These are phyloP conservation scores for Conringia planisiliqua DNA, from an alignment of 345 rosid genomes.

Conservation along the genomic window DNA sequence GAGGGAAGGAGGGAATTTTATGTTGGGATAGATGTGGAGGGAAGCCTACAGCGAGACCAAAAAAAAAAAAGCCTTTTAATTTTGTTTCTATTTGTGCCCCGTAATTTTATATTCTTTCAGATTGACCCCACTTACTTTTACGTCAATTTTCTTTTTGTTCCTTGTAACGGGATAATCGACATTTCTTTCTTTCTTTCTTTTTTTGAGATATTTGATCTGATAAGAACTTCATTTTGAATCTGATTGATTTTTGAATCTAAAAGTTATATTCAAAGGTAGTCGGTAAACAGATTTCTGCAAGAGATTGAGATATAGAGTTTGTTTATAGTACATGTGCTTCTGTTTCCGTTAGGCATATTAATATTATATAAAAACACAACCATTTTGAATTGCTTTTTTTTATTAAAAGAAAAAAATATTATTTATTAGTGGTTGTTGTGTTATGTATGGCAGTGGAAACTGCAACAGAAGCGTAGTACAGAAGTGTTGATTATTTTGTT, in stretches of 20 bases:
- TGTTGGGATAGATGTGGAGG: conserved; percentile 76
- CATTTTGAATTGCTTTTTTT: neutral
- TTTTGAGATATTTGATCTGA: neutral
- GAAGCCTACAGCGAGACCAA: conserved; percentile 35
- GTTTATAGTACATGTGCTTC: conserved; percentile 27
- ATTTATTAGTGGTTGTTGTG: conserved; percentile 13
- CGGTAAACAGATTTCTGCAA: conserved; percentile 32
- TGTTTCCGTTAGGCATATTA: conserved; percentile 27
- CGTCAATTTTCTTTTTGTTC: neutral
- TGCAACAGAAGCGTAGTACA: neutral
- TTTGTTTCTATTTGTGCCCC: conserved; percentile 31
- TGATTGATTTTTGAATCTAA: neutral
- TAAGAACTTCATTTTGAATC: neutral
- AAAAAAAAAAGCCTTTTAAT: neutral
- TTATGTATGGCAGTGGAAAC: neutral
- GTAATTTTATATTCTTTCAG: neutral
- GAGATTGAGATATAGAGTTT: neutral
- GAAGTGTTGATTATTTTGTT: neutral
- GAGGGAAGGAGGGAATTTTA: conserved; percentile 73
- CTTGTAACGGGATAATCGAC: conserved; percentile 10
- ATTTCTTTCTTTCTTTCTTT: neutral
- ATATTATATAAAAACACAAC: neutral
- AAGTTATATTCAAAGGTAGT: conserved; percentile 10
- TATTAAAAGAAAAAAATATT: too few relatives aligned
- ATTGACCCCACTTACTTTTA: conserved; percentile 32